These are phyloP conservation scores for Fagopyrum esculentum DNA, from an alignment of 148 eudicot genomes.

Conservation along the genomic window DNA sequence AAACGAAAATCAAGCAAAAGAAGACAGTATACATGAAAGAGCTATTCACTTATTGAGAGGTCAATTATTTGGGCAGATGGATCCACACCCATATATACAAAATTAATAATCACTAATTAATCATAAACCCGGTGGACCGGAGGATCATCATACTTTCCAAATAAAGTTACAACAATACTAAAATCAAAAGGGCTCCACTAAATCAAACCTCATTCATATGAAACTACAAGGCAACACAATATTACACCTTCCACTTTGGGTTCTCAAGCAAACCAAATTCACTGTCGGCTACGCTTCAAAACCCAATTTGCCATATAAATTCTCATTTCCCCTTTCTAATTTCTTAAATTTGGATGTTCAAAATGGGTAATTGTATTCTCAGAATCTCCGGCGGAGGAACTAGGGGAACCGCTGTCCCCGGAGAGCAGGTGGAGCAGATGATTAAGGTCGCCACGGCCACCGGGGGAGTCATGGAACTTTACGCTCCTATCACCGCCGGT, in stretches of 20 bases:
- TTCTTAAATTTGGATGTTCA: not conserved
- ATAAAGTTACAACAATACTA: not conserved
- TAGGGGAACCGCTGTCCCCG: not conserved
- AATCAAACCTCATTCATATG: not conserved
- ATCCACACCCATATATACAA: not conserved
- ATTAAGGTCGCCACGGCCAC: constrained; percentile 39
- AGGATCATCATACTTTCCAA: not conserved
- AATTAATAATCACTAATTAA: not conserved
- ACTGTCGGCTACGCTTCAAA: not conserved
- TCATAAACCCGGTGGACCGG: not conserved
- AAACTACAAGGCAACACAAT: not conserved
- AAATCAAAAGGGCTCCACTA: constrained; percentile 1
- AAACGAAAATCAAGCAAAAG: no score
- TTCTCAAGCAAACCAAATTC: not conserved
- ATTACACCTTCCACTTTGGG: not conserved
- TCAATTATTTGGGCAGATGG: not conserved
- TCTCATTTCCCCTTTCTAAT: not conserved
- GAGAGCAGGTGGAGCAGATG: constrained; percentile 15
- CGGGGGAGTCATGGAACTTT: constrained; percentile 53
- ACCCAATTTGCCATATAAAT: not conserved
- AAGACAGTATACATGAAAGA: not conserved
- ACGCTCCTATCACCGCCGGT: constrained; percentile 44
- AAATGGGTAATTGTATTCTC: not conserved
- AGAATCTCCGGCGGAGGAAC: not conserved
- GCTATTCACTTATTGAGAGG: not conserved